Percentiles rank a stretch among this genome's conserved stretches.
These are phyloP conservation scores for Ustilaginoidea virens DNA, from an alignment of 2,329 filamentous ascomycete species.

Conservation along the genomic window DNA sequence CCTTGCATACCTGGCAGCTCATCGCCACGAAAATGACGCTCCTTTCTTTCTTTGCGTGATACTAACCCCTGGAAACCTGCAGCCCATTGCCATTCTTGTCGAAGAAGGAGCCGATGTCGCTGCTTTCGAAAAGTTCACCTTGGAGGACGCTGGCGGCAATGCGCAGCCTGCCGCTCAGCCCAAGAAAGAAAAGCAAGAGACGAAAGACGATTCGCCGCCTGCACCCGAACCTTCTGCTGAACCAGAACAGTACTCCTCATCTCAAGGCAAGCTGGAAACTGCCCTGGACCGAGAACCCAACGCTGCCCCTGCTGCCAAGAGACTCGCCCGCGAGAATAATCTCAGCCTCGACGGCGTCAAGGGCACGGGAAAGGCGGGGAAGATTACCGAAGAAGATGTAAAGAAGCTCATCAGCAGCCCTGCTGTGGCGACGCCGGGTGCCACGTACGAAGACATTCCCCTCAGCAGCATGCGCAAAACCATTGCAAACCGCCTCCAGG, in stretches of 20 bases:
- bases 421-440: slow-evolving; percentile 37
- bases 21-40: no score
- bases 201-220: slow-evolving; percentile 38
- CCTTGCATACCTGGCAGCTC: no score
- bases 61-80: no score
- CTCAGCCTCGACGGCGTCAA: slow-evolving; percentile 65
- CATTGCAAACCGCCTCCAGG: slow-evolving; percentile 75
- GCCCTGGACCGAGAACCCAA: slow-evolving; percentile 70
- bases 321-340: slow-evolving; percentile 72
- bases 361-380: slow-evolving; percentile 72
- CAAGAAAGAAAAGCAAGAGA: slow-evolving; percentile 52
- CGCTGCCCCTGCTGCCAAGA: slow-evolving; percentile 58
- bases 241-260: slow-evolving; percentile 56
- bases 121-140: slow-evolving; percentile 76
- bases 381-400: slow-evolving; percentile 83
- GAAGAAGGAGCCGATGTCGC: slow-evolving; percentile 80
- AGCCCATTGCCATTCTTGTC: slow-evolving; percentile 94
- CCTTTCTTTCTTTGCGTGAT: no score
- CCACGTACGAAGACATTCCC: slow-evolving; percentile 70
- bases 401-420: slow-evolving; percentile 62
- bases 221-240: slow-evolving; percentile 27
- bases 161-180: slow-evolving; percentile 45
- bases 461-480: slow-evolving; percentile 94
- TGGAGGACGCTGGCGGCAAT: slow-evolving; percentile 83
- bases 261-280: slow-evolving; percentile 65